A percentile compares a stretch with the other conserved stretches of the same genome.
Evolutionary conservation across 1,139 yeast species (phyloP).

Genomic region (Sugiyamaella grinbergsii): DNA sequence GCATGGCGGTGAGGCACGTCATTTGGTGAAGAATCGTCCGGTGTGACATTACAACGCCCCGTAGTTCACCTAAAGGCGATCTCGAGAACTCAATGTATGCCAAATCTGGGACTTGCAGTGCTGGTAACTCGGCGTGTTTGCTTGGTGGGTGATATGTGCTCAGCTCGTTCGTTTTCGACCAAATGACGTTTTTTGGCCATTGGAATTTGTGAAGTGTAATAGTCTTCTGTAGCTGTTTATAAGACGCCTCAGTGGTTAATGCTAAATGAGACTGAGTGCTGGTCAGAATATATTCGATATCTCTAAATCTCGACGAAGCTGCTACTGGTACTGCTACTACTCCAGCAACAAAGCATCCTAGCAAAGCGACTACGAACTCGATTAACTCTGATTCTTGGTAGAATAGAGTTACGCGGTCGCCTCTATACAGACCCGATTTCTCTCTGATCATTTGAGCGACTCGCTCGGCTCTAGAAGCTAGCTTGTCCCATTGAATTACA

Average conservation of each 20-base stretch:
- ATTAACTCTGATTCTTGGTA: conserved; percentile 83
- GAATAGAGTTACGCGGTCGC: conserved; percentile 80
- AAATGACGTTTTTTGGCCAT: conserved; percentile 62
- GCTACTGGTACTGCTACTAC: conserved; percentile 93
- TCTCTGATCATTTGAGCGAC: conserved; percentile 86
- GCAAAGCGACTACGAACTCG: conserved; percentile 81
- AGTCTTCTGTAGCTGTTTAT: conserved; percentile 66
- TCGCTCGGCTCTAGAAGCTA: conserved; percentile 79
- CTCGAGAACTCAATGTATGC: conserved; percentile 94
- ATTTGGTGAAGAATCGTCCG: conserved; percentile 86
- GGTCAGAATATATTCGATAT: conserved; percentile 69
- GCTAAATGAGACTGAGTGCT: conserved; percentile 78
- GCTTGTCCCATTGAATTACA: conserved; percentile 85
- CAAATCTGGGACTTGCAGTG: conserved; percentile 69
- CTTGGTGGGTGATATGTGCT: conserved; percentile 66
- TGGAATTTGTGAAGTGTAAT: conserved; percentile 49
- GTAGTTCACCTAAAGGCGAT: conserved; percentile 85
- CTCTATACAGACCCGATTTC: conserved; percentile 69
- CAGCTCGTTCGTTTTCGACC: conserved; percentile 88
- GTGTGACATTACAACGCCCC: conserved; percentile 94
- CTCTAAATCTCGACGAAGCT: conserved; percentile 65
- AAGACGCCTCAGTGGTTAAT: conserved; percentile 76
- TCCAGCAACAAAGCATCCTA: conserved; percentile 93
- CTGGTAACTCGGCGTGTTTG: conserved; percentile 61
- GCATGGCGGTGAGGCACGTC: conserved; percentile 68